Base-by-base conservation (phyloP, 2,329 filamentous ascomycete species). In the Aspergillus ochraceus region DNA sequence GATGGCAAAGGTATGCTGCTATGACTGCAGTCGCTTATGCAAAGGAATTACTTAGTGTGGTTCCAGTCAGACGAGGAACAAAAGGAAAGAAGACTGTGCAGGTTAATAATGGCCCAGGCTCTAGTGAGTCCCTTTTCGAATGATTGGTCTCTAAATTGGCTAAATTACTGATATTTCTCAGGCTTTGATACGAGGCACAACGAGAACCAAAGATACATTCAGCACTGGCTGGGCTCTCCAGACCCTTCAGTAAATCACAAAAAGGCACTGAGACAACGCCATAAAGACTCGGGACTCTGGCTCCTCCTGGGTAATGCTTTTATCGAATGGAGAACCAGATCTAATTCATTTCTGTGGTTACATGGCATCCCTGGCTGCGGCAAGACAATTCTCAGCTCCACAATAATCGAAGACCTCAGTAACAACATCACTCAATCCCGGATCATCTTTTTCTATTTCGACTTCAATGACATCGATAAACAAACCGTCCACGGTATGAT, bases 1-100 rank as follows among this genome's bases (percentile, higher is more conserved):
- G 12, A 20, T 63, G 61, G 58, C 58, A 61, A 19, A 20, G 24
- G 6, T 63, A 60, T 29, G 58, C 61, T 3, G 39, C 58, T 6
- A 36, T 47, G 10, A 54, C 55, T 3, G 58, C 61, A 17, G 61
- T 58, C 10, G 55, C 58, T 12, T 63, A 63, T 50, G 50, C 58
- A 20, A 60, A 57, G 10, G 55, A 60, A 17, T 36, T 60, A 3
- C 46, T 63, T 14, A 19, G 22, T 2, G 42, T 53, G 2, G 19
- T 39, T n/a, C 26, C 29, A 11, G 32, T 17, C 9, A 54, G 39
- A 19, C 12, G 29, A 46, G 9, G 26, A 36, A 42, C 32, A 12
- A 36, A 36, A 9, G 10, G 12, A n/a, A 17, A 17, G 36, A 39
- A 39, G 14, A 9, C 36, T 11, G 14, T 39, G 4, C 3, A 39